phyloP scores from a whole-genome alignment of 106 monocot species.

The Phalaenopsis aphrodite region DNA sequence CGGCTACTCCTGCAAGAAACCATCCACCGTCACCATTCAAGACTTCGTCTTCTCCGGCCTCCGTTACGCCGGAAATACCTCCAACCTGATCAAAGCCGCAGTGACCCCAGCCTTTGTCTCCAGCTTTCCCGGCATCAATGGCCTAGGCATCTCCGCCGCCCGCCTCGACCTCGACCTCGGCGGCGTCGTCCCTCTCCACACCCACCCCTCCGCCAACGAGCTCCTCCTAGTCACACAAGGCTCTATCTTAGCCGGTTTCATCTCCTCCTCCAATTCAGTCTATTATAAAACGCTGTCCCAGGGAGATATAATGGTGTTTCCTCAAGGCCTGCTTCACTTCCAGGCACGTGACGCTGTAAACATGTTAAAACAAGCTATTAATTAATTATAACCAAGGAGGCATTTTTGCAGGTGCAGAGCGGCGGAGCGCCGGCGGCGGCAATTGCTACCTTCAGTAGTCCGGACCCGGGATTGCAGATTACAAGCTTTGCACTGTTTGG shows the following conservation, averaged over 20 bases:
- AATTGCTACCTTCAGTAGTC: conserved; percentile 46
- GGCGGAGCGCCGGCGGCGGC: conserved; percentile 17
- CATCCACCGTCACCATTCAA: conserved; percentile 11
- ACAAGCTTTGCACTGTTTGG: conserved; percentile 56
- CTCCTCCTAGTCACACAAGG: conserved; percentile 54
- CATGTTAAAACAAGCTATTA: no score
- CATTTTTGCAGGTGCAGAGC: no score
- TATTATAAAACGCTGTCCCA: conserved; percentile 32
- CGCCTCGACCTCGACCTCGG: conserved; percentile 54
- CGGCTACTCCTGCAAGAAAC: conserved; percentile 59
- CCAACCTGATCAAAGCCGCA: conserved; percentile 29
- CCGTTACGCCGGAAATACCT: conserved; percentile 31
- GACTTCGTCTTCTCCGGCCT: conserved; percentile 65
- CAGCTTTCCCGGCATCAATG: conserved; percentile 19
- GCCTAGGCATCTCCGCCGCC: conserved; percentile 75
- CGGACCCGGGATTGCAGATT: conserved; percentile 67
- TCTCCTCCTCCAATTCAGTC: conserved; percentile 41
- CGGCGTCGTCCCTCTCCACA: conserved; percentile 84
- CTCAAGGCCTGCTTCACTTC: conserved; percentile 74
- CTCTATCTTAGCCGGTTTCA: conserved; percentile 53
- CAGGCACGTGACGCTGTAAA: conserved; percentile 19
- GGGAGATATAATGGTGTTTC: conserved; percentile 76
- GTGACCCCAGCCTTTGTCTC: conserved; percentile 48
- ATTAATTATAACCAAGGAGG: no score
- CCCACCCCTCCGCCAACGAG: conserved; percentile 71